These are phyloP conservation scores for Penicillium goetzii DNA, from an alignment of 495 filamentous ascomycete species.

Conservation along the genomic window DNA sequence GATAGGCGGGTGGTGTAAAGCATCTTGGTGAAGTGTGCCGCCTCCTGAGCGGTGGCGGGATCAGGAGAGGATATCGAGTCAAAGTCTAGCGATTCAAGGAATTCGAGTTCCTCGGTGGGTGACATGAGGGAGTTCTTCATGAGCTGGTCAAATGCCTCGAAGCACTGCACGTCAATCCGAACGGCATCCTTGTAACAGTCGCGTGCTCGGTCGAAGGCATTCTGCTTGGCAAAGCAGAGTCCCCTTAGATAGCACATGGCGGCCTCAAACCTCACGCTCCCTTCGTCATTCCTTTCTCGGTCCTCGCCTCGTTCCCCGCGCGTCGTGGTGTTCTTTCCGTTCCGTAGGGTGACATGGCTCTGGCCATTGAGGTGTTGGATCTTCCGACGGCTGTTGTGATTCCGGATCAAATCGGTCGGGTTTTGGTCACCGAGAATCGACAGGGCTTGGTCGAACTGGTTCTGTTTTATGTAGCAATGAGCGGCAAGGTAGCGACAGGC, in stretches of 20 bases:
- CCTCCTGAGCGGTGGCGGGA: conserved; percentile 71
- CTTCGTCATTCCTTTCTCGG: conserved; percentile 67
- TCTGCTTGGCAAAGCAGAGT: conserved; percentile 94
- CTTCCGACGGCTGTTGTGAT: conserved; percentile 66
- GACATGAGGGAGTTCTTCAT: conserved; percentile 98
- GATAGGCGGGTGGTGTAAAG: conserved; percentile 96
- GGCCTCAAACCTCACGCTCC: conserved; percentile 85
- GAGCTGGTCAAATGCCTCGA: conserved; percentile 95
- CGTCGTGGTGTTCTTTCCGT: conserved; percentile 44
- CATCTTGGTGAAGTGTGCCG: conserved; percentile 91
- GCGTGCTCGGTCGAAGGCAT: conserved; percentile 94
- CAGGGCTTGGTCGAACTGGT: conserved; percentile 85
- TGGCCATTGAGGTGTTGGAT: conserved; percentile 56
- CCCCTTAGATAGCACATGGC: conserved; percentile 96
- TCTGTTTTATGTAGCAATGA: conserved; percentile 90
- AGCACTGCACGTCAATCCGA: conserved; percentile 96
- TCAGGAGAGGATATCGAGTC: conserved; percentile 69
- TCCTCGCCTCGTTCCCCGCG: conserved; percentile 64
- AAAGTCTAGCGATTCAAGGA: conserved; percentile 90
- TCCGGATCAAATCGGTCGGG: conserved; percentile 80
- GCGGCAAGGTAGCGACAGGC: conserved; percentile 91
- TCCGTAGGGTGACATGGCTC: conserved; percentile 52
- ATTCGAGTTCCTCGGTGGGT: conserved; percentile 93
- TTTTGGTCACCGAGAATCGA: conserved; percentile 88
- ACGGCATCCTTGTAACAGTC: conserved; percentile 98